Base-by-base conservation (phyloP, 257 asterid species). In the Nicotiana tomentosiformis region DNA sequence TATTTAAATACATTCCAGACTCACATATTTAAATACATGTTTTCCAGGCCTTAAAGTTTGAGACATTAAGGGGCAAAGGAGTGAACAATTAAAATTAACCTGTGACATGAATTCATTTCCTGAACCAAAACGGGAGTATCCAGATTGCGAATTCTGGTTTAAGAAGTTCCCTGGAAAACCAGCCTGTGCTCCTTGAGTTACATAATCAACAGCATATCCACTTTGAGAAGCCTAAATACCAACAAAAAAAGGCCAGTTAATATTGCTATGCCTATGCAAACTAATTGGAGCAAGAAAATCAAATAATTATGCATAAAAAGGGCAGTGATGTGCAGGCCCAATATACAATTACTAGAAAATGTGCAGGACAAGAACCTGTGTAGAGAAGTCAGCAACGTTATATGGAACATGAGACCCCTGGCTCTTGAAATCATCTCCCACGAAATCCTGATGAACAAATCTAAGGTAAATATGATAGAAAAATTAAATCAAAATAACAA, bases 81-180 rank as follows among this genome's bases (percentile, higher is more conserved):
- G 43, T 76, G 64, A 39, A 56, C 33, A 81, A 49, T 30, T 61
- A 7, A 82, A 23, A 69, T 4, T 66, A 81, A 96, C 99, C 98
- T 97, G 99, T 82, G 99, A 95, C 99, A 95, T 95, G 83, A 90
- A 97, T 78, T 97, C 99, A 85, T 92, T 95, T 89, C 98, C 99
- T 55, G 97, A 84, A 53, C 94, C 89, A 87, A 94, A 93, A 72
- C 92, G 98, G 74, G 97, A 88, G 86, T 93, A 97, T 60, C 98
- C 98, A 86, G 95, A 88, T 85, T 95, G 99, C 55, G 99, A 89
- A 68, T 86, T 94, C 90, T 91, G 99, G 89, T 95, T 95, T 79
- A 93, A 58, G 72, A 86, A 93, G 85, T 94, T 92, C 82, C 98
- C 98, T 62, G 97, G 92, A 77, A 86, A 95, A 68, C 97, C 99